A percentile compares a stretch with the other conserved stretches of the same genome.
phyloP scores from a whole-genome alignment of 768 basidiomycete species.

The Termitomyces sp. region DNA sequence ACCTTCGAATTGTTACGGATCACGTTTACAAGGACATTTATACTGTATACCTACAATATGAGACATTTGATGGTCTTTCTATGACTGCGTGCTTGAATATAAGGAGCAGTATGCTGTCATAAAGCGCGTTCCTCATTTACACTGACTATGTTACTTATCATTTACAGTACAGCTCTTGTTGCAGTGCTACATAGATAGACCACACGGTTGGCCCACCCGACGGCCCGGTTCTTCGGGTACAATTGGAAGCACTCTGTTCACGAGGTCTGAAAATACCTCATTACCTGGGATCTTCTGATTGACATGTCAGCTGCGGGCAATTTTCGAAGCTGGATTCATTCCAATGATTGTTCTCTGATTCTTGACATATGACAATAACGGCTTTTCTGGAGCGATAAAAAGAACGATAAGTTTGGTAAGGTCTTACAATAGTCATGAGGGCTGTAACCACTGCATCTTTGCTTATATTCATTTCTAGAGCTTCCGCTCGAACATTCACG shows the following conservation, averaged over 20 bases:
- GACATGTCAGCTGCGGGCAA: not conserved
- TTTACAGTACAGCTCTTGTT: too few species aligned
- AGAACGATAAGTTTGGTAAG: not conserved
- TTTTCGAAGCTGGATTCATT: not conserved
- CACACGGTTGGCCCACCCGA: not conserved
- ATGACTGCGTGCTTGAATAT: not conserved
- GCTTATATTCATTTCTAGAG: slow-evolving; percentile 19
- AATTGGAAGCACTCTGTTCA: not conserved
- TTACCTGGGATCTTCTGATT: not conserved
- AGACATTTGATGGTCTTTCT: slow-evolving; percentile 27
- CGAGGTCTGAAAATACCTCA: not conserved
- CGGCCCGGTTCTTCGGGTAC: not conserved
- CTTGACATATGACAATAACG: not conserved
- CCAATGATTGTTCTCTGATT: not conserved
- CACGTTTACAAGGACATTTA: slow-evolving; percentile 35
- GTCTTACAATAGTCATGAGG: slow-evolving; percentile 18
- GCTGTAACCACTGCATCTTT: slow-evolving; percentile 13
- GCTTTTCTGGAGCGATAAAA: not conserved
- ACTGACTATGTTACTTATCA: not conserved
- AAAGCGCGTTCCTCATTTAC: not conserved
- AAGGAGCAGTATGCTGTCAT: not conserved
- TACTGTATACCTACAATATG: slow-evolving; percentile 38
- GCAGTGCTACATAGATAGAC: too few species aligned
- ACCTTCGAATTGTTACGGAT: slow-evolving; percentile 26
- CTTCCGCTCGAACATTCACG: slow-evolving; percentile 47